Percentiles rank a stretch among this genome's conserved stretches.
phyloP scores from a whole-genome alignment of 306 rosid genomes.

The Cicer bijugum region DNA sequence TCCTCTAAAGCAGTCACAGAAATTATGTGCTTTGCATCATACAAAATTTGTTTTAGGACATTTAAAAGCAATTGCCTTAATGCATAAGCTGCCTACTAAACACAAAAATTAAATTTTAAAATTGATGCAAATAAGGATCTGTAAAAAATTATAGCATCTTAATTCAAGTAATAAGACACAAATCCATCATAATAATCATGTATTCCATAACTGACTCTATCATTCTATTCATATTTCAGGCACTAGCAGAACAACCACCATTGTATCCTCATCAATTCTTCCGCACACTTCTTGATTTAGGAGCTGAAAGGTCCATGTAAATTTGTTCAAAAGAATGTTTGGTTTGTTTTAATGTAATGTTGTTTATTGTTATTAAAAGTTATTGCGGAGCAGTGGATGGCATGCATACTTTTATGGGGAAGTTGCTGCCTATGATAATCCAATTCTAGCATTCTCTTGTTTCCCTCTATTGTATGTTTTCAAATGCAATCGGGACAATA shows the following conservation, averaged over 20 bases:
- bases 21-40: not conserved
- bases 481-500: conserved; percentile 25
- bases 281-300: conserved; percentile 83
- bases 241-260: conserved; percentile 82
- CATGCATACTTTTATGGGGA: conserved; percentile 18
- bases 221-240: conserved; percentile 60
- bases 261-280: conserved; percentile 88
- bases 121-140: conserved; percentile 7
- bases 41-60: not conserved
- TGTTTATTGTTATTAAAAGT: not conserved
- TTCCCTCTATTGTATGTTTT: conserved; percentile 9
- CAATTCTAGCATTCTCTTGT: not conserved
- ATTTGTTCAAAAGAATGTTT: conserved; percentile 15
- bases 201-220: conserved; percentile 38
- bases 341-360: conserved; percentile 28
- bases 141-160: conserved; percentile 12
- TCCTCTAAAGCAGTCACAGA: not conserved
- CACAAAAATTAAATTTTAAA: conserved; percentile 3
- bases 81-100: not conserved
- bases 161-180: conserved; percentile 10
- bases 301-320: conserved; percentile 60
- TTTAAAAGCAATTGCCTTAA: not conserved
- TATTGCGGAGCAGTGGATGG: conserved; percentile 21
- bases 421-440: conserved; percentile 14
- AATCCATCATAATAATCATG: conserved; percentile 10